Percentiles rank a stretch among this genome's conserved stretches.
Evolutionary conservation across 2,329 filamentous ascomycete species (phyloP).

Genomic region (Pseudogymnoascus destructans): DNA sequence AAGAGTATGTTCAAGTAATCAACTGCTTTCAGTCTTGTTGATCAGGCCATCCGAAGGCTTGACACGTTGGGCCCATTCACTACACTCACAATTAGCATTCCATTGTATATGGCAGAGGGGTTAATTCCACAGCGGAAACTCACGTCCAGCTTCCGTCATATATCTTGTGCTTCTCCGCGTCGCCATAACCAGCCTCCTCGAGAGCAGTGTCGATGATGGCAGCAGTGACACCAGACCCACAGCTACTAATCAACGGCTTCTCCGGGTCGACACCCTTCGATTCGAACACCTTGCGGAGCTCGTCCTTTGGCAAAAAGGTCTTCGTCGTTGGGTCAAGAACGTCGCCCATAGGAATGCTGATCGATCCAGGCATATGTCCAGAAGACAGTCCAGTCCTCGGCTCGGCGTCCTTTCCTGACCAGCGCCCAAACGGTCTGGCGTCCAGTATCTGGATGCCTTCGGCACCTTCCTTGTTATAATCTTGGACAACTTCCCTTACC

Average conservation of each 20-base stretch:
- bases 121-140: constrained; percentile 31
- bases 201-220: constrained; percentile 82
- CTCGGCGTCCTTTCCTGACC: constrained; percentile 71
- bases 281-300: constrained; percentile 65
- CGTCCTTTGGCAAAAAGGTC: constrained; percentile 56
- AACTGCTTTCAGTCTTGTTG: constrained; percentile 32
- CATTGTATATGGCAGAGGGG: neutral
- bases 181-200: constrained; percentile 61
- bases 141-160: constrained; percentile 99
- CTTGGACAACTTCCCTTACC: constrained; percentile 61
- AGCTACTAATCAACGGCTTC: constrained; percentile 75
- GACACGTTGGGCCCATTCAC: constrained; percentile 56
- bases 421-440: constrained; percentile 67
- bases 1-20: neutral
- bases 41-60: constrained; percentile 49
- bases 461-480: constrained; percentile 68
- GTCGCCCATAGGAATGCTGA: constrained; percentile 66
- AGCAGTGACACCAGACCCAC: constrained; percentile 89
- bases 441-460: constrained; percentile 83
- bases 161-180: constrained; percentile 53
- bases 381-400: constrained; percentile 75
- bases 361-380: constrained; percentile 82
- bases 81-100: constrained; percentile 23
- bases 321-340: constrained; percentile 77
- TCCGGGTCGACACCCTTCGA: constrained; percentile 65